Evolutionary conservation across 73 alveolate genomes (phyloP), one percentile per base, ranked within the genome.

Genomic region (Symbiodinium natans): DNA sequence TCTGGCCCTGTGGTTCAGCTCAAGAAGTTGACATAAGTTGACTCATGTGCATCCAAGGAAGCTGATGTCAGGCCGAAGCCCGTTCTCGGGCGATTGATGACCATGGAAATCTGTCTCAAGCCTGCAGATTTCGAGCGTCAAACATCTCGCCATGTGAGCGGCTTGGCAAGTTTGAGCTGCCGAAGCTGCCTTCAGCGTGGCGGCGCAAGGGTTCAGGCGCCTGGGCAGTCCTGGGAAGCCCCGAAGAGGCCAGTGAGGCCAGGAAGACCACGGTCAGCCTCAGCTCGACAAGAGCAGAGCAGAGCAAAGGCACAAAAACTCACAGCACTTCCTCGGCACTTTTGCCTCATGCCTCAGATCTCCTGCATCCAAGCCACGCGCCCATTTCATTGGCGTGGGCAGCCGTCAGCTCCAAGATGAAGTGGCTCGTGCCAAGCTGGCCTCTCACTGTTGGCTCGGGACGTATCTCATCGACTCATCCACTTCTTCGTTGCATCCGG

Each of bases 311-410:
- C n/a, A n/a, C n/a, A n/a, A n/a, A n/a, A n/a, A n/a, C n/a, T n/a
- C n/a, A n/a, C n/a, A n/a, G n/a, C n/a, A n/a, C n/a, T n/a, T n/a
- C n/a, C n/a, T n/a, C n/a, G n/a, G n/a, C n/a, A n/a, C n/a, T n/a
- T n/a, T n/a, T n/a, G n/a, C n/a, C n/a, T n/a, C n/a, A n/a, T n/a
- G n/a, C n/a, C n/a, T n/a, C n/a, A n/a, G n/a, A n/a, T n/a, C n/a
- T n/a, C 13, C 59, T 46, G 59, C 59, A 46, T 46, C 21, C 59
- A 46, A 46, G 59, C 13, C 21, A 13, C 36, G 94, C 94, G 23
- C 94, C 94, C 94, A 87, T 87, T 52, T 87, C 94, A 27, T 87
- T 87, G n/a, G 94, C 94, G 42, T 87, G 94, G 33, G 94, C 94
- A 38, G 94, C 94, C 0, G 94, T 56, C 43, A 87, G 83, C 84